Conservation (phyloP, 108 stramenopile genomes). For the Nitzschia palea region DNA sequence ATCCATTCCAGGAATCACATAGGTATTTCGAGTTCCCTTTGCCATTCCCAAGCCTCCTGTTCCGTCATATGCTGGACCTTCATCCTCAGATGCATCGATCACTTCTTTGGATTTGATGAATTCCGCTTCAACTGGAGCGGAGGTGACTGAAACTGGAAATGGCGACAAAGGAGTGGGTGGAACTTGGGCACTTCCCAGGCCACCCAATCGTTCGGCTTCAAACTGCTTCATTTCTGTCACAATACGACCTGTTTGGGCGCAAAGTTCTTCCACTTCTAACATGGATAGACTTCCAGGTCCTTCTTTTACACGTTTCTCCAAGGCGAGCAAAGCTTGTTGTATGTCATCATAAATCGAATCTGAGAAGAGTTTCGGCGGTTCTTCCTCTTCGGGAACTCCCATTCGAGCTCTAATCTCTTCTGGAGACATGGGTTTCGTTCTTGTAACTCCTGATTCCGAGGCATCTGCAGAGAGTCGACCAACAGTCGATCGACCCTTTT, state of each 20-base stretch:
- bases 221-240: slow-evolving; percentile 65
- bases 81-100: slow-evolving; percentile 26
- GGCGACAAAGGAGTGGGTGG: neutral
- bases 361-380: slow-evolving; percentile 58
- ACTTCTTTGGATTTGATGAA: neutral
- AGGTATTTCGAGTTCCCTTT: slow-evolving; percentile 73
- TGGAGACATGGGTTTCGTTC: slow-evolving; percentile 16
- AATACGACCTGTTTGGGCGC: slow-evolving; percentile 38
- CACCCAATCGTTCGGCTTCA: slow-evolving; percentile 20
- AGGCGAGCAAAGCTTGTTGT: slow-evolving; percentile 46
- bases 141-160: neutral
- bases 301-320: slow-evolving; percentile 67
- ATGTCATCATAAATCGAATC: slow-evolving; percentile 62
- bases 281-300: slow-evolving; percentile 50
- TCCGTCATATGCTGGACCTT: slow-evolving; percentile 57
- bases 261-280: slow-evolving; percentile 52
- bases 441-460: neutral
- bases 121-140: neutral
- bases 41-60: slow-evolving; percentile 55
- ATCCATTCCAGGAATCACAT: slow-evolving; percentile 75
- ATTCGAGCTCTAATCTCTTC: slow-evolving; percentile 14
- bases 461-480: neutral
- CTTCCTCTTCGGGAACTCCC: slow-evolving; percentile 30
- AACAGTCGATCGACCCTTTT: neutral
- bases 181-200: slow-evolving; percentile 2